Evolutionary conservation across 192 early-diverging fungal species (phyloP), one percentile per base, ranked within the genome.

Genomic region (Mortierella antarctica): DNA sequence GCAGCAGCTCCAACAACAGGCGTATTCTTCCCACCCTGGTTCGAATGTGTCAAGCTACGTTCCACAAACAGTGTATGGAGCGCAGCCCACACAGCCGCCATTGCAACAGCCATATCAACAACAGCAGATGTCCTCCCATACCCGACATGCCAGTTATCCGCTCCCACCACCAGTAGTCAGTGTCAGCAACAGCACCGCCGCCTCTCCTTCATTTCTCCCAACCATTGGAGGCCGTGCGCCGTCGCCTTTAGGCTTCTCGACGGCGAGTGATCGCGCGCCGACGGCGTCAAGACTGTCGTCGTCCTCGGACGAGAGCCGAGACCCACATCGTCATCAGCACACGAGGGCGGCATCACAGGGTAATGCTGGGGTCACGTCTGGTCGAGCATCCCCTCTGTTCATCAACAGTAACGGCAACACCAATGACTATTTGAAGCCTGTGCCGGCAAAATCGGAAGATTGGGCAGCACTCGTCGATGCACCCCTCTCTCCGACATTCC

Each of bases 401-500:
- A 18, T 73, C n/a, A 44, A 52, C 57, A 70, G n/a, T 23, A 57
- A 57, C 40, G 56, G 23, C 39, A 77, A 62, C 52, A 46, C 23
- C 42, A 60, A 45, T 7, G 65, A 67, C 20, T 11, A 21, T 39
- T 39, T 64, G 39, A 65, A 60, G 44, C 74, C 67, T 8, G 58
- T 77, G 9, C 74, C 67, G 1, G 42, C 67, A 9, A 69, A 64
- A 20, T 77, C 74, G 7, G 74, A 77, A 23, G 74, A 77, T 31
- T 77, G 74, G 74, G 74, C 51, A 5, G 62, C 67, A 1, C 63
- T 77, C 7, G 40, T 77, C 11, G 74, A 77, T 20, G 58, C 74
- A 0, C 74, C 74, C 40, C 67, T 31, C 5, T 70, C 74, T 6
- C 74, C 74, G 0, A 51, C 47, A 17, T 11, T 59, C 11, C 20